Conservation (phyloP, 768 basidiomycete genomes). For the Sarcomyxa edulis region DNA sequence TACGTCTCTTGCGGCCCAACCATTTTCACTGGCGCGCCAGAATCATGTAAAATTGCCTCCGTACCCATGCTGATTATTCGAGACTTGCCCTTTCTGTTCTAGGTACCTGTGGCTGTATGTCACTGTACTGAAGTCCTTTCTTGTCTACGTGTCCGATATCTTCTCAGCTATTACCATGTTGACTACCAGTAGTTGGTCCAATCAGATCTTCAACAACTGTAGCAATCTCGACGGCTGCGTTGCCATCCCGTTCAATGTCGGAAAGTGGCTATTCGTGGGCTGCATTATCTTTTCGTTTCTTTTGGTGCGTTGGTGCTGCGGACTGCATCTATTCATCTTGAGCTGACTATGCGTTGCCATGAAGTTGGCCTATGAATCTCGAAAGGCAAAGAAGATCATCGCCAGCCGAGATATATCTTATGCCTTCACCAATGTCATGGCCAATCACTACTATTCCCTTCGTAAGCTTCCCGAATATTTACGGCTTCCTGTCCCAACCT, state of each 20-base stretch:
- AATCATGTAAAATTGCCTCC: neutral
- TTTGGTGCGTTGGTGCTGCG: slow-evolving; percentile 56
- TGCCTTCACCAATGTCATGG: slow-evolving; percentile 97
- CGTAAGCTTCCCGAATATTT: slow-evolving; percentile 50
- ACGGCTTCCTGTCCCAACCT: slow-evolving; percentile 2
- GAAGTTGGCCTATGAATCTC: slow-evolving; percentile 86
- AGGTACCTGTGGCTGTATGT: slow-evolving; percentile 94
- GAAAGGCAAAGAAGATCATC: slow-evolving; percentile 92
- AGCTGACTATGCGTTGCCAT: neutral
- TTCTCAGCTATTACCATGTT: slow-evolving; percentile 98
- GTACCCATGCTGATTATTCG: neutral
- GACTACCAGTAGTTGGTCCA: slow-evolving; percentile 85
- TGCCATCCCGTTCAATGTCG: slow-evolving; percentile 80
- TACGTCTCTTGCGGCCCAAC: slow-evolving; percentile 26
- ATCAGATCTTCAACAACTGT: slow-evolving; percentile 83
- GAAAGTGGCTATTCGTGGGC: slow-evolving; percentile 95
- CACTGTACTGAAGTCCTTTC: slow-evolving; percentile 90
- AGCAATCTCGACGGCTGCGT: slow-evolving; percentile 61
- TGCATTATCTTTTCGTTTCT: slow-evolving; percentile 99
- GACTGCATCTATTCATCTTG: no score
- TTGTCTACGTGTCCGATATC: slow-evolving; percentile 96
- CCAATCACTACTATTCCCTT: slow-evolving; percentile 93
- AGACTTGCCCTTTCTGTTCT: slow-evolving; percentile 2
- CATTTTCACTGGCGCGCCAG: no score
- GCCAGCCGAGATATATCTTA: slow-evolving; percentile 95